phyloP scores from a whole-genome alignment of 495 filamentous ascomycete species.

The Penicillium pulvis region DNA sequence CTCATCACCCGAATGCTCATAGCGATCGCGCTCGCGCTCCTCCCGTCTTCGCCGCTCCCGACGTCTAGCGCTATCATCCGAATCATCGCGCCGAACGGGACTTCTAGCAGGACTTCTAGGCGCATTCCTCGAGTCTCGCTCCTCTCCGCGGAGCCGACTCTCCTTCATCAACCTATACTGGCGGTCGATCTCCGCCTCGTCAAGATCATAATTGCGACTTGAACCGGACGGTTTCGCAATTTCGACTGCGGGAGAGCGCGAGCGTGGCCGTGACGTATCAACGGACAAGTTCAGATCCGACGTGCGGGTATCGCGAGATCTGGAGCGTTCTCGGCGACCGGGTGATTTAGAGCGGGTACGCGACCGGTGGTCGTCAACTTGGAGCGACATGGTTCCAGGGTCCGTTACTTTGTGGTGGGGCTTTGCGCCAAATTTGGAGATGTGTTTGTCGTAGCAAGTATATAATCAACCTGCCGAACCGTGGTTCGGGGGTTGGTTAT shows the following conservation, averaged over 20 bases:
- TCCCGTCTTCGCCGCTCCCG: constrained; percentile 34
- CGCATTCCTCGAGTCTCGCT: constrained; percentile 19
- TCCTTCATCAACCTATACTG: constrained; percentile 29
- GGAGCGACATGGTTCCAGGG: constrained; percentile 46
- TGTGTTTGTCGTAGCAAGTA: constrained; percentile 19
- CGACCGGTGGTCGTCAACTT: constrained; percentile 59
- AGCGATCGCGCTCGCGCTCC: constrained; percentile 30
- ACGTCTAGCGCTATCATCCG: constrained; percentile 45
- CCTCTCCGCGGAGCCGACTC: constrained; percentile 11
- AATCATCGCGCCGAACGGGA: constrained; percentile 47
- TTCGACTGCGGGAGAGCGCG: constrained; percentile 15
- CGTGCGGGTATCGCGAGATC: constrained; percentile 48
- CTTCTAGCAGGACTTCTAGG: constrained; percentile 47
- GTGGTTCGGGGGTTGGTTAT: neutral
- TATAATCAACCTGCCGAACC: neutral
- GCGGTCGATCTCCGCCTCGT: constrained; percentile 34
- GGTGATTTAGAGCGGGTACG: constrained; percentile 64
- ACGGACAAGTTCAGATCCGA: constrained; percentile 19
- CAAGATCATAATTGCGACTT: constrained; percentile 24
- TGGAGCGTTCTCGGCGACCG: constrained; percentile 50
- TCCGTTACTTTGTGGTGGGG: constrained; percentile 5
- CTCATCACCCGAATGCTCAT: constrained; percentile 42
- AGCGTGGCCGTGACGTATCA: constrained; percentile 27
- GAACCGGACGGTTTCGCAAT: constrained; percentile 26
- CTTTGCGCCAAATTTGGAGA: constrained; percentile 15